Conservation (phyloP, 176 grass and related monocot species). For the Oryza australiensis region DNA sequence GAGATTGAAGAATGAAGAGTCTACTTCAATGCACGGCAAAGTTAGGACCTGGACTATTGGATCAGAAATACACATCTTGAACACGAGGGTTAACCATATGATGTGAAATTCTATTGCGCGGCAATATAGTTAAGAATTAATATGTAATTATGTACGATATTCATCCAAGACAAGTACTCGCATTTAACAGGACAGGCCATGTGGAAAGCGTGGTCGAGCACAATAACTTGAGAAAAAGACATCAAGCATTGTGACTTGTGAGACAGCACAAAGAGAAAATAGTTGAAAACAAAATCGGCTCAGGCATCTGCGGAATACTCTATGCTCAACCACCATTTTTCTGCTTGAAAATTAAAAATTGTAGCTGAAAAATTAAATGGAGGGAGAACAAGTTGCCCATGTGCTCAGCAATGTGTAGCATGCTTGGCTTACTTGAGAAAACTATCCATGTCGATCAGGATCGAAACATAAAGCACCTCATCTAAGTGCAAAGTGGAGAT, state of each 20-base stretch:
- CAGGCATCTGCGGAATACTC: neutral
- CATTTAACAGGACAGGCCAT: neutral
- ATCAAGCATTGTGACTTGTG: no score
- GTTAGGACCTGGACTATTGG: neutral
- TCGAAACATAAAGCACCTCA: neutral
- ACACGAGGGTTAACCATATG: no score
- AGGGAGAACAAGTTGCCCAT: neutral
- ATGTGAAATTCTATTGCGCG: no score
- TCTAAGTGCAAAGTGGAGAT: no score
- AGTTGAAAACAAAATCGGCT: neutral
- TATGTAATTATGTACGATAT: no score
- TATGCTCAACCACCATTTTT: neutral
- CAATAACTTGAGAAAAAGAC: no score
- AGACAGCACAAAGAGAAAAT: no score
- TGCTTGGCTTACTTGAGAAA: neutral
- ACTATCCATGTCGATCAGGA: neutral
- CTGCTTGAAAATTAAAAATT: neutral
- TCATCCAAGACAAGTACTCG: neutral
- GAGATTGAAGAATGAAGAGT: no score
- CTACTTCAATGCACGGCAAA: no score
- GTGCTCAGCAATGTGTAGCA: neutral
- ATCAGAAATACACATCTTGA: no score
- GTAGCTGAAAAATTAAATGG: neutral
- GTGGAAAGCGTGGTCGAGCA: neutral
- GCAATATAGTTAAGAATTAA: no score